Evolutionary conservation across 768 basidiomycete genomes (phyloP).

Genomic region (Sporobolomyces pararoseus): DNA sequence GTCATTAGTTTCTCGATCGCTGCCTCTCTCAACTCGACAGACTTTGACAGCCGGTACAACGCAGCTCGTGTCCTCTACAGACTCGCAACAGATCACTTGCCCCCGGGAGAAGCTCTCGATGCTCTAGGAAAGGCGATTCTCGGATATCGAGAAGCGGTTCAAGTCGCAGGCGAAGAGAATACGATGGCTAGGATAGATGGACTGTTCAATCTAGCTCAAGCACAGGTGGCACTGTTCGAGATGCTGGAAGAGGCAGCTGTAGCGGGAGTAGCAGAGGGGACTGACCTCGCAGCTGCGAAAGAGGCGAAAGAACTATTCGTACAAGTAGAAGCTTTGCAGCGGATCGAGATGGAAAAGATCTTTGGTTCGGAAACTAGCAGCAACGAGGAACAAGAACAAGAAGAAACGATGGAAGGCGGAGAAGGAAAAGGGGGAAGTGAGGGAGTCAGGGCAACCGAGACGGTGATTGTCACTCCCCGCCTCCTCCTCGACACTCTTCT

Average conservation of each 20-base stretch:
- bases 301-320: constrained; percentile 33
- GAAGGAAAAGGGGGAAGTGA: not conserved
- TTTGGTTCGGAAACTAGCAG: not conserved
- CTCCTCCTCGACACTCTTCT: constrained; percentile 40
- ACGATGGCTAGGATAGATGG: constrained; percentile 26
- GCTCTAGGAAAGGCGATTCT: constrained; percentile 15
- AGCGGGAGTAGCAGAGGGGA: not conserved
- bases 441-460: constrained; percentile 6
- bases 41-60: constrained; percentile 39
- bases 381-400: not conserved
- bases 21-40: not conserved
- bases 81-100: constrained; percentile 33
- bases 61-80: constrained; percentile 21
- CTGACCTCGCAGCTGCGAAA: not conserved
- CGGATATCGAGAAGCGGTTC: constrained; percentile 27
- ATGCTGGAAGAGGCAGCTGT: constrained; percentile 10
- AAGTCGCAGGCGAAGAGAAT: not conserved
- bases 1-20: constrained; percentile 23
- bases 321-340: constrained; percentile 35
- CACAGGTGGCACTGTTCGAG: constrained; percentile 17
- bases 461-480: constrained; percentile 31
- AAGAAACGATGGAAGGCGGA: not conserved
- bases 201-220: constrained; percentile 37
- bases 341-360: constrained; percentile 28
- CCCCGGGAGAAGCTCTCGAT: not conserved